Conservation (phyloP, 768 basidiomycete genomes). For the Mrakia blollopis region DNA sequence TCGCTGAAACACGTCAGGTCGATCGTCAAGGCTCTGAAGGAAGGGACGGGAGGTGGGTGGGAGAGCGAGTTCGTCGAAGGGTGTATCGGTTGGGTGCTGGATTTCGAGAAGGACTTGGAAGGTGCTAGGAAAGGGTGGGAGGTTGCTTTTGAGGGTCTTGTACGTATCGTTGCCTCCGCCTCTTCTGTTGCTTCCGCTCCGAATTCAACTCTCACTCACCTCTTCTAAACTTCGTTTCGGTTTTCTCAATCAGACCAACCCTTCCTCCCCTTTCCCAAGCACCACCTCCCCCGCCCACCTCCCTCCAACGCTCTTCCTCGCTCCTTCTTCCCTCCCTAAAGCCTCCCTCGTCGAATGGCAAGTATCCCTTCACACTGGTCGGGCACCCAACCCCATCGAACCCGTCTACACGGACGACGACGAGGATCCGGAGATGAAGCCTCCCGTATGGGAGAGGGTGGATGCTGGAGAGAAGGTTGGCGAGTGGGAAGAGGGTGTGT, state of each 20-base stretch:
- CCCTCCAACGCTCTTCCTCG: conserved; percentile 39
- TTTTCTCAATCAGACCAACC: not conserved
- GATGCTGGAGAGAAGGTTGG: not conserved
- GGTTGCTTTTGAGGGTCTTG: conserved; percentile 32
- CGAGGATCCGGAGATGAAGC: conserved; percentile 37
- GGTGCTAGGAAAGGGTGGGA: conserved; percentile 39
- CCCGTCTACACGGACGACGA: conserved; percentile 27
- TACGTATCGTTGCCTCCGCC: not conserved
- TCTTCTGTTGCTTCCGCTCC: not conserved
- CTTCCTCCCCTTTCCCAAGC: not conserved
- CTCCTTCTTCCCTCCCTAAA: conserved; percentile 43
- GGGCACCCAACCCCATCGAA: not conserved
- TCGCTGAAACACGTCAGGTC: conserved; percentile 73
- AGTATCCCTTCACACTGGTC: conserved; percentile 43
- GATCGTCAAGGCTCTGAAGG: conserved; percentile 58
- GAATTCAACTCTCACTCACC: not conserved
- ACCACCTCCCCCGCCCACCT: not conserved
- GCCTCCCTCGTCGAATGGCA: conserved; percentile 48
- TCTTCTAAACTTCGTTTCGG: no score
- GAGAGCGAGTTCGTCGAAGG: conserved; percentile 56
- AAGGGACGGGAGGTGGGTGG: conserved; percentile 57
- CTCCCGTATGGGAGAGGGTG: conserved; percentile 16
- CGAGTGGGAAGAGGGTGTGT: conserved; percentile 13
- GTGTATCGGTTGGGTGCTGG: conserved; percentile 31
- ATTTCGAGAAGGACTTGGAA: conserved; percentile 26